These are phyloP conservation scores for Rhododendron ovatum DNA, from an alignment of 148 eudicot species.

Conservation along the genomic window DNA sequence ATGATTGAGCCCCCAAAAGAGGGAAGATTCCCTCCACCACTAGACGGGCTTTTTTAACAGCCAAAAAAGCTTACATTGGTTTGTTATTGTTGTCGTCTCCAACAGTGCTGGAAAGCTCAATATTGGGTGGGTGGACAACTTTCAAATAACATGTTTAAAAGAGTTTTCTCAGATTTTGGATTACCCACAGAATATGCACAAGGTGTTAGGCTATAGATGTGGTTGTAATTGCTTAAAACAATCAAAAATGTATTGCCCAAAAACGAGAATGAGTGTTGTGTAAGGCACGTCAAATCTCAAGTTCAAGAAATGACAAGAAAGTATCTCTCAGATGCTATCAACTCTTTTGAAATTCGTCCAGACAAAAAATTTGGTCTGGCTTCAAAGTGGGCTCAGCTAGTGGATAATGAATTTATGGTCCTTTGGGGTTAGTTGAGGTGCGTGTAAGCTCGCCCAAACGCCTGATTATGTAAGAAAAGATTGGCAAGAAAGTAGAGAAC, in stretches of 20 bases:
- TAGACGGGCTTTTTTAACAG: not conserved
- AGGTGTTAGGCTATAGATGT: not conserved
- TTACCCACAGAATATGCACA: not conserved
- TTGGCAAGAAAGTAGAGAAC: not conserved
- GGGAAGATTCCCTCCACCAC: not conserved
- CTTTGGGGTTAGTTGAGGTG: not conserved
- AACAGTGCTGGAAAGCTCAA: not conserved
- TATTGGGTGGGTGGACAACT: not conserved
- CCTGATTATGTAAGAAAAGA: no score
- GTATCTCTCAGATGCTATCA: not conserved
- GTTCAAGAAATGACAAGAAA: not conserved
- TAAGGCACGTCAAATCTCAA: not conserved
- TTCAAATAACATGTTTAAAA: not conserved
- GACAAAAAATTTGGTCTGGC: not conserved
- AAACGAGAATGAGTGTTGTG: not conserved
- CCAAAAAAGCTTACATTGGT: not conserved
- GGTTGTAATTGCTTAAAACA: not conserved
- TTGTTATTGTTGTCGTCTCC: not conserved
- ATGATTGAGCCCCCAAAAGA: constrained; percentile 3
- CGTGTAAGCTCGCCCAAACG: no score
- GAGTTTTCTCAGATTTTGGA: not conserved
- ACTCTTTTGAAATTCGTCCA: no score
- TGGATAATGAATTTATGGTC: not conserved
- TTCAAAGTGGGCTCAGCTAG: not conserved
- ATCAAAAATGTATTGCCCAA: not conserved